phyloP scores from a whole-genome alignment of 257 asterid species.

The Solanum tarapatanum region DNA sequence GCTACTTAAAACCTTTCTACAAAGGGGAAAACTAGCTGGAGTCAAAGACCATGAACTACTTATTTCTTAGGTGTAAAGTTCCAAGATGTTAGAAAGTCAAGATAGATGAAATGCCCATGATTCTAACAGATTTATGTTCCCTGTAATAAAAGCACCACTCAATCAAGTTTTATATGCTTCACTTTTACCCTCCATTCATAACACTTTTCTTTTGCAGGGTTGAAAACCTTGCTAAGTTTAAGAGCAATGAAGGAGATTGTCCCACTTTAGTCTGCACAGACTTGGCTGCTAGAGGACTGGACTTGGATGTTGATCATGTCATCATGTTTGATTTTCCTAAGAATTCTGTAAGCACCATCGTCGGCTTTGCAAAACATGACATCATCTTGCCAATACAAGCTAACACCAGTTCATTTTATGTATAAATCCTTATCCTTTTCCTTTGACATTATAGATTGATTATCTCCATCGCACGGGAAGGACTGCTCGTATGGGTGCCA shows the following conservation, averaged over 20 bases:
- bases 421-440: not conserved
- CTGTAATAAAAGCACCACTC: not conserved
- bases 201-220: slow-evolving; percentile 35
- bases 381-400: not conserved
- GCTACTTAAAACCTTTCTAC: not conserved
- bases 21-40: not conserved
- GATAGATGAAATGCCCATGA: not conserved
- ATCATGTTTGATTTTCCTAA: slow-evolving; percentile 94
- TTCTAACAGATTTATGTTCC: not conserved
- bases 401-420: not conserved
- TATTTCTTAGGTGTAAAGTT: not conserved
- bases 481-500: slow-evolving; percentile 99
- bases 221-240: slow-evolving; percentile 68
- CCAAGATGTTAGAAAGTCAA: not conserved
- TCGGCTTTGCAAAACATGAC: not conserved
- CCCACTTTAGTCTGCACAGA: slow-evolving; percentile 98
- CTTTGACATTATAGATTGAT: slow-evolving; percentile 48
- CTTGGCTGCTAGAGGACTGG: slow-evolving; percentile 97
- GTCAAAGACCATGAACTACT: not conserved
- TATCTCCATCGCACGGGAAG: slow-evolving; percentile 99
- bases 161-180: not conserved
- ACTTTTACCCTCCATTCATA: not conserved
- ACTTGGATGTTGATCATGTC: slow-evolving; percentile 97
- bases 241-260: slow-evolving; percentile 86
- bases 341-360: slow-evolving; percentile 61